These are phyloP conservation scores for Berkeleyomyces basicola DNA, from an alignment of 2,329 filamentous ascomycete genomes.

Conservation along the genomic window DNA sequence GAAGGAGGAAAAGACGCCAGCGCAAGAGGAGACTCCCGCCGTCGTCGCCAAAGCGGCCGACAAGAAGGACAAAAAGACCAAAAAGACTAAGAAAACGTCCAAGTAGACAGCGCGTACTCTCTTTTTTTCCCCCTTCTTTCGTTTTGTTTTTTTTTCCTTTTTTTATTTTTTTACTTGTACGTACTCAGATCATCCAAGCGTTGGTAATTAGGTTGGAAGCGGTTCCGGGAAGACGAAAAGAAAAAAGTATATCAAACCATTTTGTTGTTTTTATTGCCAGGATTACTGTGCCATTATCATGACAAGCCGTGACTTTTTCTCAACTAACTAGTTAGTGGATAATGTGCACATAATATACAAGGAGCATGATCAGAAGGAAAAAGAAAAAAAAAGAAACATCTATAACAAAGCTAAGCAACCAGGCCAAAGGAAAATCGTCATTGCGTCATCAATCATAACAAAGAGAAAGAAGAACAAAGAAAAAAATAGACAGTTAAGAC, in stretches of 20 bases:
- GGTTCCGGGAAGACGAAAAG: conserved; percentile 17
- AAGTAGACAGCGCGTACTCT: not conserved
- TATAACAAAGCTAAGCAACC: not conserved
- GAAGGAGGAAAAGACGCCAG: conserved; percentile 2
- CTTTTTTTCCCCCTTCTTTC: not conserved
- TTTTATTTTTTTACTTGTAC: not conserved
- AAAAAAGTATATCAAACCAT: not conserved
- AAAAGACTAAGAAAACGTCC: conserved; percentile 14
- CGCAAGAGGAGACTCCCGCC: conserved; percentile 4
- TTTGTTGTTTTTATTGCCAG: not conserved
- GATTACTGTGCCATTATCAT: not conserved
- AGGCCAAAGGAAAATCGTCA: conserved; percentile 1
- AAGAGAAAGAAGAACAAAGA: not conserved
- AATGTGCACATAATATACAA: too few relatives aligned
- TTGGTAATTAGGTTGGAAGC: conserved; percentile 10
- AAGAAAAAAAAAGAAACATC: not conserved
- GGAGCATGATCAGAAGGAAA: not conserved
- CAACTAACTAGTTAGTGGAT: too few relatives aligned
- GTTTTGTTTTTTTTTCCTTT: not conserved
- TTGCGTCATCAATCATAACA: conserved; percentile 14
- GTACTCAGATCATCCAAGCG: conserved; percentile 7
- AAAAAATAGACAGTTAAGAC: not conserved
- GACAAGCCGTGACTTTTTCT: too few relatives aligned
- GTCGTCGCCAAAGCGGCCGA: not conserved
- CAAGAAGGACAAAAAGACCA: conserved; percentile 10